Evolutionary conservation across 139 green algal species (phyloP).

Genomic region (Nannochloris sp.): DNA sequence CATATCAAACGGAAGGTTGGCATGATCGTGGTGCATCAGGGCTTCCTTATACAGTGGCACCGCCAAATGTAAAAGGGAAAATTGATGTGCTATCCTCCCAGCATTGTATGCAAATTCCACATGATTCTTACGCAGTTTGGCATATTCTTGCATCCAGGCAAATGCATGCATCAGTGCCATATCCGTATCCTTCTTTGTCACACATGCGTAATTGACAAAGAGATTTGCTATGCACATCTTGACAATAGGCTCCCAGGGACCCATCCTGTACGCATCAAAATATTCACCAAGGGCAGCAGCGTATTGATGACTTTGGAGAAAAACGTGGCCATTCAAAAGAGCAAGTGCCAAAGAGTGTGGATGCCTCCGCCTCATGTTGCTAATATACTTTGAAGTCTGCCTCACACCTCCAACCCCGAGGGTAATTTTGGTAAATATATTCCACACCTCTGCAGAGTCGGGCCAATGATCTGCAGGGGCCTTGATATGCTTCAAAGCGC

Average conservation of each 20-base stretch:
- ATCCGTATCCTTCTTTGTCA: conserved; percentile 39
- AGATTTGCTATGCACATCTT: conserved; percentile 47
- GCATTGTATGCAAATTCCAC: conserved; percentile 77
- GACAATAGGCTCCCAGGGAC: conserved; percentile 46
- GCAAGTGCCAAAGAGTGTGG: conserved; percentile 37
- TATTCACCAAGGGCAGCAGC: conserved; percentile 47
- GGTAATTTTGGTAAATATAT: conserved; percentile 33
- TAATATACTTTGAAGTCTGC: conserved; percentile 28
- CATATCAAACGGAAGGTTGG: neutral
- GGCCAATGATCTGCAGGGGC: conserved; percentile 24
- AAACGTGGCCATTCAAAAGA: conserved; percentile 46
- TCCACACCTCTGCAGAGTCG: conserved; percentile 39
- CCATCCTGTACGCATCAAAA: conserved; percentile 48
- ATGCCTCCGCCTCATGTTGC: conserved; percentile 19
- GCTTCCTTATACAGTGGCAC: conserved; percentile 48
- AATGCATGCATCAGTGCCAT: conserved; percentile 57
- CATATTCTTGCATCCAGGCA: conserved; percentile 59
- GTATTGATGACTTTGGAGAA: conserved; percentile 26
- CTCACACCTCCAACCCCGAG: conserved; percentile 2
- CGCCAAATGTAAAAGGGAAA: conserved; percentile 68
- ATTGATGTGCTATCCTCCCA: conserved; percentile 60
- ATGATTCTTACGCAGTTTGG: neutral
- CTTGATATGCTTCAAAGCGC: conserved; percentile 18
- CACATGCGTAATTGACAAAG: conserved; percentile 35
- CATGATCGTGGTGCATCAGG: conserved; percentile 9